These are phyloP conservation scores for Collariella sp. DNA, from an alignment of 495 filamentous ascomycete genomes.

Conservation along the genomic window DNA sequence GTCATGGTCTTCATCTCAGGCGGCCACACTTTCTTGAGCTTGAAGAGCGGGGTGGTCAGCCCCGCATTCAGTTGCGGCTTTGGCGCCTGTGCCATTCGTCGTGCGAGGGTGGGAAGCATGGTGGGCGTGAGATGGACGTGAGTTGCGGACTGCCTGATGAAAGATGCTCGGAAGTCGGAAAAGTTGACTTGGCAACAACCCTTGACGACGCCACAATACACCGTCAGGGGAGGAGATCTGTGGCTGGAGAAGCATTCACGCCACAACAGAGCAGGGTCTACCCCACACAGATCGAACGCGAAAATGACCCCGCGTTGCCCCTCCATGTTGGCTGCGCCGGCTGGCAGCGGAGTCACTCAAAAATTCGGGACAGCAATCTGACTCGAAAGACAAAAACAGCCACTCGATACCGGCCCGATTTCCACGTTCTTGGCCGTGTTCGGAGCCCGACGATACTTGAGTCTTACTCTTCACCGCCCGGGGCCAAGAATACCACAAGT, in stretches of 20 bases:
- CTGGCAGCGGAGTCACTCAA: slow-evolving; percentile 17
- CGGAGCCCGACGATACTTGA: background rate
- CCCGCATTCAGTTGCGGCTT: slow-evolving; percentile 9
- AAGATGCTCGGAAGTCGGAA: background rate
- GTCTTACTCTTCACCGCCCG: background rate
- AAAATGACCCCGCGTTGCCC: slow-evolving; percentile 17
- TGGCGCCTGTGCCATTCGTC: slow-evolving; percentile 27
- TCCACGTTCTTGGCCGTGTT: background rate
- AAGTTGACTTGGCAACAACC: background rate
- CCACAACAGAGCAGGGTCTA: too few relatives aligned
- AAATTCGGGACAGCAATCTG: slow-evolving; percentile 8
- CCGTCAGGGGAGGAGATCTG: background rate
- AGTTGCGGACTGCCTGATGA: background rate
- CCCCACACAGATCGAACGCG: background rate
- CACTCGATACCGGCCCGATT: slow-evolving; percentile 1
- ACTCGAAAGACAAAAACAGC: background rate
- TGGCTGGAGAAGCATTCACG: background rate
- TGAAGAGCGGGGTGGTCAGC: slow-evolving; percentile 45
- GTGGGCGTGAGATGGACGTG: background rate
- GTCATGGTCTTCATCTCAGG: slow-evolving; percentile 80
- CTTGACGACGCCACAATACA: background rate
- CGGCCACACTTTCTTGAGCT: slow-evolving; percentile 83
- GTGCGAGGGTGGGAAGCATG: slow-evolving; percentile 40
- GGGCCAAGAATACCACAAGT: background rate
- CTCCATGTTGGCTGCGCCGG: slow-evolving; percentile 9